Percentiles rank a stretch among this genome's conserved stretches.
Conservation (phyloP, 768 basidiomycete species). For the Neoboletus brunneissimus region DNA sequence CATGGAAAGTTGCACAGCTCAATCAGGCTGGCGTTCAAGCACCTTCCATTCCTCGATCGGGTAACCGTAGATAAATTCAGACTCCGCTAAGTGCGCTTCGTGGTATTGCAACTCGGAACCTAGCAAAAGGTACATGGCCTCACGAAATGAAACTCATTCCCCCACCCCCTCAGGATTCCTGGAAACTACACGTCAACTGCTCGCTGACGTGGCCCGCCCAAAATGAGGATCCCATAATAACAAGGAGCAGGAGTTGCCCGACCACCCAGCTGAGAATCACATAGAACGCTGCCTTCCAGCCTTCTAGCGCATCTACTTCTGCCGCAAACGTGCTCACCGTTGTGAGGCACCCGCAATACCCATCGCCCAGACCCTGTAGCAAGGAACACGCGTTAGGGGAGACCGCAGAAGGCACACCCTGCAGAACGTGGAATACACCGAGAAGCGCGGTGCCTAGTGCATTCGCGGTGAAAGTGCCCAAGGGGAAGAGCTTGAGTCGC, state of each 20-base stretch:
- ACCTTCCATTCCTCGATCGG: slow-evolving; percentile 24
- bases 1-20: slow-evolving; percentile 31
- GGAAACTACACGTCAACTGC: slow-evolving; percentile 49
- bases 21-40: slow-evolving; percentile 23
- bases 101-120: not conserved
- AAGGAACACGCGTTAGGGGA: slow-evolving; percentile 62
- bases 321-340: slow-evolving; percentile 92
- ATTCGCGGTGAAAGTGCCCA: slow-evolving; percentile 81
- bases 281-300: slow-evolving; percentile 65
- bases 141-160: not conserved
- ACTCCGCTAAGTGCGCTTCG: slow-evolving; percentile 26
- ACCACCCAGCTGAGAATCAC: slow-evolving; percentile 61
- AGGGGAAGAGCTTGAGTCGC: slow-evolving; percentile 56
- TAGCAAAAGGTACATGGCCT: not conserved
- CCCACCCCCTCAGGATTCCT: slow-evolving; percentile 5
- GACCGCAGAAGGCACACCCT: slow-evolving; percentile 42
- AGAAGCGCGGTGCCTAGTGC: slow-evolving; percentile 79
- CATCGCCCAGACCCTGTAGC: slow-evolving; percentile 81
- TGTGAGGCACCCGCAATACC: slow-evolving; percentile 93
- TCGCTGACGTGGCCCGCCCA: slow-evolving; percentile 48
- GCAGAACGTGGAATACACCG: slow-evolving; percentile 68
- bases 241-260: slow-evolving; percentile 67
- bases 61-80: slow-evolving; percentile 24
- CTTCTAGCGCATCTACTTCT: slow-evolving; percentile 61
- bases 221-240: slow-evolving; percentile 69